A percentile compares a stretch with the other conserved stretches of the same genome.
phyloP scores from a whole-genome alignment of 2,329 filamentous ascomycete species.

The Trichoderma sp. region DNA sequence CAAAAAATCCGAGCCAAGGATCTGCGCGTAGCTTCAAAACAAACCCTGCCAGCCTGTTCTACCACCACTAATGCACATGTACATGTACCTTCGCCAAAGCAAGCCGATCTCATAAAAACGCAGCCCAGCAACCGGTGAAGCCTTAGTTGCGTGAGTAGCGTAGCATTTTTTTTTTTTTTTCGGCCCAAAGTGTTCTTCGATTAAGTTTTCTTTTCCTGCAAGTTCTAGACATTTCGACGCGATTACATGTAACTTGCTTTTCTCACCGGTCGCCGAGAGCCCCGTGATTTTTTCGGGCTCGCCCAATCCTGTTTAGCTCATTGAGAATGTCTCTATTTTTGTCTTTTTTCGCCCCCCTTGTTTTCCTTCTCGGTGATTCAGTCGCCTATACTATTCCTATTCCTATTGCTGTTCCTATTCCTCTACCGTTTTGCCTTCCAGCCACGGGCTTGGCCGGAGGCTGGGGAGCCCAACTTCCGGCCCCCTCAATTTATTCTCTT shows the following conservation, averaged over 20 bases:
- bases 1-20: not conserved
- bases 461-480: not conserved
- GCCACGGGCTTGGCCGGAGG: not conserved
- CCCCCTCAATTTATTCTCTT: not conserved
- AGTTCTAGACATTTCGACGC: constrained; percentile 1
- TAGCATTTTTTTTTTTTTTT: not conserved
- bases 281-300: not conserved
- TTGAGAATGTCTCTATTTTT: not conserved
- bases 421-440: constrained; percentile 8
- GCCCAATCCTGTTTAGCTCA: not conserved
- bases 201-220: not conserved
- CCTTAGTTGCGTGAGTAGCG: not conserved
- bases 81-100: not conserved
- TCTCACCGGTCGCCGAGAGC: constrained; percentile 3
- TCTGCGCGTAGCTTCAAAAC: not conserved
- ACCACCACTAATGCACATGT: not conserved
- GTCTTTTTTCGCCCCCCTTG: not conserved
- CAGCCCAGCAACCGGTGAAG: not conserved
- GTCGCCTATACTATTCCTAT: not conserved
- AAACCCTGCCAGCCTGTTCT: not conserved
- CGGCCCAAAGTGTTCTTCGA: not conserved
- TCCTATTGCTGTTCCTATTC: not conserved
- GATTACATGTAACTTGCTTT: not conserved
- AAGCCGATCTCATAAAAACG: not conserved
- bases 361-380: constrained; percentile 3